Base-by-base conservation (phyloP, 1,284 basidiomycete species). In the Ustilago hordei region DNA sequence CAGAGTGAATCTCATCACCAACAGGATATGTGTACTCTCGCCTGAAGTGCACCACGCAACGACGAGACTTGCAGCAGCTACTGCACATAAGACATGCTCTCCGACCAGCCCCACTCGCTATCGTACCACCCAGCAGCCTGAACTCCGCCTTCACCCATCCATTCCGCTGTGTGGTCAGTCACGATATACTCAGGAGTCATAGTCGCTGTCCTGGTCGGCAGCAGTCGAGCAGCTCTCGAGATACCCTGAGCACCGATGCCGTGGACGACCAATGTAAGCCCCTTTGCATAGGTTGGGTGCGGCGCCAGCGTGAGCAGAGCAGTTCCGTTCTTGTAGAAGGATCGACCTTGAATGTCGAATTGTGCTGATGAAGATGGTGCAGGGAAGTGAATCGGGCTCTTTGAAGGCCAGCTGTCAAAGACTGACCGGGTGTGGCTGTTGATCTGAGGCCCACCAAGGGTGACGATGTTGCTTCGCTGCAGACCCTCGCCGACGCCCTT, bases 111-210 rank as follows among this genome's bases (percentile, higher is more conserved):
- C 78, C 78, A 77, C 3, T 69, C 15, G 13, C 48, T 50, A 19
- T 70, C 64, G 36, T 73, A 79, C 78, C 78, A 79, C 8, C 78
- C 78, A 3, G 78, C 75, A 39, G 68, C 75, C 43, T 69, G 68
- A 15, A 72, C 64, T 5, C 75, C 71, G 0, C 79, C 69, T 19
- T 69, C 63, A 41, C 78, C 74, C 66, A 70, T 67, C 63, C 72
- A 69, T 38, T 72, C 69, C 0, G 71, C 63, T 8, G 62, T 58
- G 5, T 11, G 7, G n/a, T 69, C 73, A 5, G 56, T 34, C 28
- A 79, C 77, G n/a, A 79, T 47, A 69, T 70, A 81, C 32, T 81
- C 79, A 9, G 79, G 79, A 2, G 74, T 58, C 67, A 68, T 67
- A 5, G 77, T 73, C 2, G 66, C 79, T 12, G 79, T 79, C 15